phyloP scores from a whole-genome alignment of 139 green algal genomes.

The Haematococcus sp. region DNA sequence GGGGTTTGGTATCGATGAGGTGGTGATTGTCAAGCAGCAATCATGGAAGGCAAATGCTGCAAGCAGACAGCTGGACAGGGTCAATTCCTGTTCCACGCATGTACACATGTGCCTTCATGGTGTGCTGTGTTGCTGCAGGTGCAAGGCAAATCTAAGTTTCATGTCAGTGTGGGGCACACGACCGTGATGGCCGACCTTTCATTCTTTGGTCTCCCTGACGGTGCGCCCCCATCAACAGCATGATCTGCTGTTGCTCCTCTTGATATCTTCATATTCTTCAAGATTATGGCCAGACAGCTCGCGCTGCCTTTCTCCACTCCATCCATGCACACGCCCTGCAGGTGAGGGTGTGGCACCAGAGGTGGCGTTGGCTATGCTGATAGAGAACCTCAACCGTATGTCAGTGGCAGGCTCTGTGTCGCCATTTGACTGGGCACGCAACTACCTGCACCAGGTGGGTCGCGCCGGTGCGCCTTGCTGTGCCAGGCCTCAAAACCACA shows the following conservation, averaged over 20 bases:
- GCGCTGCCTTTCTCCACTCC: no score
- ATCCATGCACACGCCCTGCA: constrained; percentile 4
- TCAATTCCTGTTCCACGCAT: no score
- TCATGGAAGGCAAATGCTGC: no score
- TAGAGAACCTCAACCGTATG: constrained; percentile 32
- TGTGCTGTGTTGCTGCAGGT: constrained; percentile 18
- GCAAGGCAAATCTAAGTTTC: constrained; percentile 64
- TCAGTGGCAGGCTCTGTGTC: not conserved
- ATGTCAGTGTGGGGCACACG: constrained; percentile 78
- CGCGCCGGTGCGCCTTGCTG: no score
- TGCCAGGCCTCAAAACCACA: no score
- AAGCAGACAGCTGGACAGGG: no score
- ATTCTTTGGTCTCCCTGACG: constrained; percentile 75
- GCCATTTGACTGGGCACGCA: constrained; percentile 52
- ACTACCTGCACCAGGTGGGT: constrained; percentile 73
- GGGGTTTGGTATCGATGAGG: no score
- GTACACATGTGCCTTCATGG: no score
- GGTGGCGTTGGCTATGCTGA: constrained; percentile 34
- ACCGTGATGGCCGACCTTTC: constrained; percentile 79
- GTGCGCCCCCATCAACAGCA: not conserved
- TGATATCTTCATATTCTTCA: no score
- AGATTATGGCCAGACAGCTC: no score
- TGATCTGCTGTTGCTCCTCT: not conserved
- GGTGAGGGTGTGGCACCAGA: constrained; percentile 9
- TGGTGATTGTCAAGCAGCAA: no score